Percentiles rank a stretch among this genome's conserved stretches.
These are phyloP conservation scores for Rhodotorula sp. DNA, from an alignment of 1,284 basidiomycete genomes.

Conservation along the genomic window DNA sequence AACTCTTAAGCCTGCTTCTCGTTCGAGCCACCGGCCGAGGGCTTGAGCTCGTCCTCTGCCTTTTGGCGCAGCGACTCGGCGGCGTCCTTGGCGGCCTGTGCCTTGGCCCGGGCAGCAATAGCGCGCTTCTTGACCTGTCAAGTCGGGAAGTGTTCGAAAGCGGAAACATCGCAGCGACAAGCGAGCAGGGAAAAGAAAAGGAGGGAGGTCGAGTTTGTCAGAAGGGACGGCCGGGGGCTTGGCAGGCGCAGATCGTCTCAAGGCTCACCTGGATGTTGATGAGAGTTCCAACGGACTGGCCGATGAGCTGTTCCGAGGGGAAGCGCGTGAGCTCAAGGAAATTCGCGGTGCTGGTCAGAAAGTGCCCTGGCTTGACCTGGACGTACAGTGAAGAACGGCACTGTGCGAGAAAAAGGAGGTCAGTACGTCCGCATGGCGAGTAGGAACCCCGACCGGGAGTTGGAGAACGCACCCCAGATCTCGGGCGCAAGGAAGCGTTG, in stretches of 20 bases:
- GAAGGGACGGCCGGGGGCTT: not conserved
- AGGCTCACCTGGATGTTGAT: slow-evolving; percentile 38
- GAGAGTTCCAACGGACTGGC: slow-evolving; percentile 36
- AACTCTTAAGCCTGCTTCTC: not conserved
- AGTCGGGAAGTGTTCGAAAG: not conserved
- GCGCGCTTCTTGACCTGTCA: slow-evolving; percentile 42
- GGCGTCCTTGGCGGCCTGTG: slow-evolving; percentile 41
- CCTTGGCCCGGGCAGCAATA: slow-evolving; percentile 36
- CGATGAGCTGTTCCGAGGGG: slow-evolving; percentile 17
- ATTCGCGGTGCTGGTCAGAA: no score
- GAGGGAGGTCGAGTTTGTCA: not conserved
- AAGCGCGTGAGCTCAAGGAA: not conserved
- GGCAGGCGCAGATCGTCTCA: no score
- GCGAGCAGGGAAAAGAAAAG: not conserved
- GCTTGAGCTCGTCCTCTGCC: slow-evolving; percentile 15
- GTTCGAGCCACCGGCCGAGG: not conserved
- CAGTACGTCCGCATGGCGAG: no score
- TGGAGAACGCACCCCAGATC: slow-evolving; percentile 33
- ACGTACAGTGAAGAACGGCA: slow-evolving; percentile 41
- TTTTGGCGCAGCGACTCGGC: slow-evolving; percentile 25
- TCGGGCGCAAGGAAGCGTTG: slow-evolving; percentile 72
- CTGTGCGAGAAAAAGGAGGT: slow-evolving; percentile 19
- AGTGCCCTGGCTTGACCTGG: not conserved
- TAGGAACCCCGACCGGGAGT: no score
- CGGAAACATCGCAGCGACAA: no score